phyloP scores from a whole-genome alignment of 768 basidiomycete species.

The Macrolepiota fuliginosa region DNA sequence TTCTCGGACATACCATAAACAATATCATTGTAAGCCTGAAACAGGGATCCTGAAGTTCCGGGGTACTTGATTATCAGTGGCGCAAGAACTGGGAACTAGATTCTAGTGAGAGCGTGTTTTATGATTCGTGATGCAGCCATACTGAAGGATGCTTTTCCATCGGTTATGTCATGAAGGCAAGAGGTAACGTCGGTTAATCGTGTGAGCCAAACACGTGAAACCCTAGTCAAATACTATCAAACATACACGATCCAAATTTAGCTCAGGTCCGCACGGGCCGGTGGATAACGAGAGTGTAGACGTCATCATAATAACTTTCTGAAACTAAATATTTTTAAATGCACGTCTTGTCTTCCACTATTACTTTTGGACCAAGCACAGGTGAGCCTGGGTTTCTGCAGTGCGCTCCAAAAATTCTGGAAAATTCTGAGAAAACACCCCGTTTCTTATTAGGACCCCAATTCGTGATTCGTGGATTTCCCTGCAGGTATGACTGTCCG shows the following conservation, averaged over 20 bases:
- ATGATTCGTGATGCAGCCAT: conserved; percentile 3
- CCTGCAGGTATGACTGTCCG: not conserved
- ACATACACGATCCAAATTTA: not conserved
- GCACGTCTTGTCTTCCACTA: not conserved
- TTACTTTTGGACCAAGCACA: too few relatives aligned
- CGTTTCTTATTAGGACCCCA: not conserved
- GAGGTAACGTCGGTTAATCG: not conserved
- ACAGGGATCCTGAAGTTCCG: conserved; percentile 52
- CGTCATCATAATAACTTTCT: not conserved
- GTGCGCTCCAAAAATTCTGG: not conserved
- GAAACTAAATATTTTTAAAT: not conserved
- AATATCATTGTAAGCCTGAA: conserved; percentile 78
- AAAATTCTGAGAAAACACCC: not conserved
- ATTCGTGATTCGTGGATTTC: not conserved
- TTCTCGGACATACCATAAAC: conserved; percentile 44
- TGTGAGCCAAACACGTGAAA: not conserved
- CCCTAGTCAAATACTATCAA: not conserved
- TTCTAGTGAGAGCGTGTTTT: conserved; percentile 1
- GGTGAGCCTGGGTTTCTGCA: too few relatives aligned
- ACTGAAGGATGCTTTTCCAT: conserved; percentile 31
- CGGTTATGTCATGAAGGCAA: not conserved
- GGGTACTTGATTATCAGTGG: conserved; percentile 60
- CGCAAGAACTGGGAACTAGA: conserved; percentile 46
- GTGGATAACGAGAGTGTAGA: not conserved
- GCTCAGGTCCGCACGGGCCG: not conserved